Conservation (phyloP, 768 basidiomycete genomes). For the Kwoniella mangroviensis region DNA sequence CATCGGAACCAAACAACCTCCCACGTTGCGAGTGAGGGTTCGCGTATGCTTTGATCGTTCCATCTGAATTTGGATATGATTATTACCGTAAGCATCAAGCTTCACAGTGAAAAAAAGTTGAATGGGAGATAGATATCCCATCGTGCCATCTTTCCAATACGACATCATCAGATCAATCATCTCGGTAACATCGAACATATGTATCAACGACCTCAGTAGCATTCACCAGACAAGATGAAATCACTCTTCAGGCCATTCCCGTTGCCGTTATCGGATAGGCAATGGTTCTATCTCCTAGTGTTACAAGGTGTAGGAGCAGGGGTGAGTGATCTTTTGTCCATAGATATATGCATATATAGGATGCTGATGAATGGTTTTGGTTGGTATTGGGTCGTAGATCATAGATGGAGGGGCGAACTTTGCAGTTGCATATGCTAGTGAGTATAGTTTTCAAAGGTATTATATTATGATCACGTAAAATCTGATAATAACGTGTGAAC, state of each 20-base stretch:
- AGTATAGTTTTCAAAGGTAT: too few relatives aligned
- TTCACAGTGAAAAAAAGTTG: constrained; percentile 1
- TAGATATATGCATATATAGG: not conserved
- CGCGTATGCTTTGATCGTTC: constrained; percentile 10
- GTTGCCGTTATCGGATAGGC: constrained; percentile 45
- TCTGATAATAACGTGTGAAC: too few relatives aligned
- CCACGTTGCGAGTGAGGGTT: constrained; percentile 3
- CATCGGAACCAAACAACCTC: constrained; percentile 14
- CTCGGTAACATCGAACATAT: not conserved
- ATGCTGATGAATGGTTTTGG: not conserved
- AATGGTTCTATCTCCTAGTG: constrained; percentile 52
- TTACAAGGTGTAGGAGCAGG: constrained; percentile 54
- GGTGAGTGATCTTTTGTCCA: constrained; percentile 26
- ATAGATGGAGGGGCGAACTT: constrained; percentile 57
- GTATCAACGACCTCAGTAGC: not conserved
- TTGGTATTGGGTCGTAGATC: constrained; percentile 28
- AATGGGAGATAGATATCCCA: constrained; percentile 9
- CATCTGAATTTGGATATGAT: too few relatives aligned
- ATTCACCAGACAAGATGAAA: constrained; percentile 31
- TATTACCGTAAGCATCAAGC: too few relatives aligned
- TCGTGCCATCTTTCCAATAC: constrained; percentile 11
- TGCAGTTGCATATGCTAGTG: constrained; percentile 53
- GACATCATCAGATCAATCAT: too few relatives aligned
- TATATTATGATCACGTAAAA: too few relatives aligned
- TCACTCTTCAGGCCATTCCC: constrained; percentile 55